Conservation (phyloP, 768 basidiomycete species). For the Dacryopinax primogenitus region DNA sequence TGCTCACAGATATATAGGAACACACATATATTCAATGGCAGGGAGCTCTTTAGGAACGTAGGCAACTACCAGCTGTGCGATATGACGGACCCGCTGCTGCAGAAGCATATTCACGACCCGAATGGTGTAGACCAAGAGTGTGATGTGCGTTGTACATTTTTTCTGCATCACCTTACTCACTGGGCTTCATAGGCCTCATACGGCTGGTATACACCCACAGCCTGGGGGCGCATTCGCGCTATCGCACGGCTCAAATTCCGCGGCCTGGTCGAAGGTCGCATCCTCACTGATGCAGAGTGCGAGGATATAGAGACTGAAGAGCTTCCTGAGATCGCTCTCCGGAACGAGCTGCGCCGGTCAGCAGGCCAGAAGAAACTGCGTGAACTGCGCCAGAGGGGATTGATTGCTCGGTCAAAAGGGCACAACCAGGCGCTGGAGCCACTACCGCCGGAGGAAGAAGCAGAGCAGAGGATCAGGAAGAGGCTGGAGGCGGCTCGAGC, state of each 20-base stretch:
- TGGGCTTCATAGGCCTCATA: background rate
- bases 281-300: constrained; percentile 63
- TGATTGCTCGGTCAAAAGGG: constrained; percentile 27
- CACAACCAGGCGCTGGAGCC: constrained; percentile 87
- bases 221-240: constrained; percentile 70
- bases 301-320: constrained; percentile 42
- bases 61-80: constrained; percentile 93
- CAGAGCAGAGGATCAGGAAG: constrained; percentile 27
- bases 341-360: background rate
- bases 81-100: constrained; percentile 73
- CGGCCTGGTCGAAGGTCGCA: constrained; percentile 52
- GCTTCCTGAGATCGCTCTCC: constrained; percentile 26
- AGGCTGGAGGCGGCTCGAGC: constrained; percentile 8
- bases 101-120: constrained; percentile 63
- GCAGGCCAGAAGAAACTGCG: background rate
- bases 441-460: constrained; percentile 66
- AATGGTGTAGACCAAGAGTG: constrained; percentile 57
- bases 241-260: constrained; percentile 79
- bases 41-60: constrained; percentile 63
- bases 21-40: constrained; percentile 84
- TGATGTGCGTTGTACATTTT: constrained; percentile 42
- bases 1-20: constrained; percentile 21
- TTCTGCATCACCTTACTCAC: background rate
- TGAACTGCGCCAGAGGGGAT: background rate
- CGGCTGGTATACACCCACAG: constrained; percentile 73